A percentile compares a stretch with the other conserved stretches of the same genome.
phyloP scores from a whole-genome alignment of 352 stramenopile species.

The Globisporangium cystogenes region DNA sequence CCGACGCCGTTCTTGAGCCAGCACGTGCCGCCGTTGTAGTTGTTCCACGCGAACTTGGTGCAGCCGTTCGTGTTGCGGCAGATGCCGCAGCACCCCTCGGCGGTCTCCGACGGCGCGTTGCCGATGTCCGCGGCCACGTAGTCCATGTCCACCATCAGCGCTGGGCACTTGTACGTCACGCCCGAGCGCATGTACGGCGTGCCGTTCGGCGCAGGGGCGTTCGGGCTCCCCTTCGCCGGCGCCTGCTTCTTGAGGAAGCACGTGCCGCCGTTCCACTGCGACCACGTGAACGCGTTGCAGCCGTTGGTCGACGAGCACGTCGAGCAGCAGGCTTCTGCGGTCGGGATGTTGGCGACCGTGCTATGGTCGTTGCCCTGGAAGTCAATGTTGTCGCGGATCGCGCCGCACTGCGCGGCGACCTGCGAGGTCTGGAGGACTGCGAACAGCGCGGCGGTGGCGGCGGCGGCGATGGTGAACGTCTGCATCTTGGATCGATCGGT shows the following conservation, averaged over 20 bases:
- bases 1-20: slow-evolving; percentile 34
- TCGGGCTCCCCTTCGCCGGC: background rate
- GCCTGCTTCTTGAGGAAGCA: slow-evolving; percentile 49
- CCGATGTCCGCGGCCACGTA: background rate
- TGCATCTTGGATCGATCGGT: background rate
- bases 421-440: too few species aligned
- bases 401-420: background rate
- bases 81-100: slow-evolving; percentile 7
- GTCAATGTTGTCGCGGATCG: slow-evolving; percentile 15
- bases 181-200: slow-evolving; percentile 2
- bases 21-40: slow-evolving; percentile 44
- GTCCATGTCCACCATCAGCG: slow-evolving; percentile 2
- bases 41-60: slow-evolving; percentile 5
- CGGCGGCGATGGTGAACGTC: too few species aligned
- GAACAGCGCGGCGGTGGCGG: too few species aligned
- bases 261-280: slow-evolving; percentile 21
- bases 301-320: slow-evolving; percentile 17
- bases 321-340: slow-evolving; percentile 12
- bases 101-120: background rate
- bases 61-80: slow-evolving; percentile 5
- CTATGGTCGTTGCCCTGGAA: slow-evolving; percentile 20
- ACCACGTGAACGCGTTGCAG: slow-evolving; percentile 55
- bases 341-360: background rate
- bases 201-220: background rate
- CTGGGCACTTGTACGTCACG: slow-evolving; percentile 7